Evolutionary conservation across 257 asterid species (phyloP).

Genomic region (Solanum chiquidenum): DNA sequence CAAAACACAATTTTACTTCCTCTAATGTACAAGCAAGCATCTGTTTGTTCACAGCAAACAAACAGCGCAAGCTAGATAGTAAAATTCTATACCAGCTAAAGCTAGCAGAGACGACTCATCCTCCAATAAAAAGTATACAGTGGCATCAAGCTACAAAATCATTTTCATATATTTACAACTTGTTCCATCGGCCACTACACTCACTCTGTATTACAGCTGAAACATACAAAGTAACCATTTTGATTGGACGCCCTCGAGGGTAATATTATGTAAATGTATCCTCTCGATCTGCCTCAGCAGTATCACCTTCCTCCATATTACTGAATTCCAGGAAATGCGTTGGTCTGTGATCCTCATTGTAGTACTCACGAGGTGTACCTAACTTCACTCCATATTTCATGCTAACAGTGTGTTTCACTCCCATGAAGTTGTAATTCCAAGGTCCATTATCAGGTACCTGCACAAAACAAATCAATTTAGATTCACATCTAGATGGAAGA

Average conservation of each 20-base stretch:
- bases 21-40: not conserved
- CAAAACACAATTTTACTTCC: not conserved
- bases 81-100: not conserved
- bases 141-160: not conserved
- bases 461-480: not conserved
- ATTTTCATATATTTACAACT: not conserved
- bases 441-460: conserved; percentile 96
- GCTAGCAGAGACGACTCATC: not conserved
- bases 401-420: conserved; percentile 75
- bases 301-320: conserved; percentile 91
- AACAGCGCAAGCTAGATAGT: not conserved
- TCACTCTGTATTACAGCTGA: not conserved
- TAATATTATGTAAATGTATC: conserved; percentile 53
- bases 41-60: not conserved
- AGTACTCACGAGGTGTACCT: conserved; percentile 83
- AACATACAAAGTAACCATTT: not conserved
- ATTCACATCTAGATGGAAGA: not conserved
- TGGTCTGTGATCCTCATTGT: conserved; percentile 86
- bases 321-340: conserved; percentile 93
- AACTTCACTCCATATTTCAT: conserved; percentile 85
- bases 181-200: not conserved
- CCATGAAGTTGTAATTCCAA: conserved; percentile 97
- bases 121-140: not conserved
- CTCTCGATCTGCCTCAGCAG: conserved; percentile 86
- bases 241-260: not conserved